These are phyloP conservation scores for Suillus spraguei DNA, from an alignment of 768 basidiomycete genomes.

Conservation along the genomic window DNA sequence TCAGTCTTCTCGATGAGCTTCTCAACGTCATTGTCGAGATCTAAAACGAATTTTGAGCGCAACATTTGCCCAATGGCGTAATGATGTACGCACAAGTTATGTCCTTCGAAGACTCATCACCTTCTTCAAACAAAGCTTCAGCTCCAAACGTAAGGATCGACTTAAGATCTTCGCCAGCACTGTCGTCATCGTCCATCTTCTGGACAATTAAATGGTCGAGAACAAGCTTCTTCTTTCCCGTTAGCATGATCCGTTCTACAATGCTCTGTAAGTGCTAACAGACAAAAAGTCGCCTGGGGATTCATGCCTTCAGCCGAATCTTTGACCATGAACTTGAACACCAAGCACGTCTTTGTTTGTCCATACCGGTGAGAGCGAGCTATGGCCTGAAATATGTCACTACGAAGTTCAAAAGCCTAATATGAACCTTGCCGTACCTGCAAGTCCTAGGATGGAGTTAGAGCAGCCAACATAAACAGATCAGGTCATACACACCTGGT, in stretches of 20 bases:
- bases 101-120: conserved; percentile 56
- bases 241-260: conserved; percentile 86
- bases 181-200: conserved; percentile 88
- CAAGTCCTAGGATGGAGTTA: conserved; percentile 59
- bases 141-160: conserved; percentile 91
- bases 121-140: conserved; percentile 75
- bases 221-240: conserved; percentile 94
- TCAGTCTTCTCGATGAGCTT: conserved; percentile 87
- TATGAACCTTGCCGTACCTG: conserved; percentile 58
- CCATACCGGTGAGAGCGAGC: conserved; percentile 94
- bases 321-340: conserved; percentile 96
- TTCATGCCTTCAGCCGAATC: conserved; percentile 82
- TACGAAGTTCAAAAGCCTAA: not conserved
- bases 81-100: conserved; percentile 58
- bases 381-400: conserved; percentile 69
- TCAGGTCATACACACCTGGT: conserved; percentile 58
- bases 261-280: conserved; percentile 12
- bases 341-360: conserved; percentile 91
- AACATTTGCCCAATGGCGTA: not conserved
- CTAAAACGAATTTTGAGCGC: conserved; percentile 36
- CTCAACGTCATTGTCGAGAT: conserved; percentile 81
- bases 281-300: conserved; percentile 1
- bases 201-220: conserved; percentile 95
- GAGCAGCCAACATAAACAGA: conserved; percentile 6
- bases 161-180: conserved; percentile 76